A percentile compares a stretch with the other conserved stretches of the same genome.
phyloP scores from a whole-genome alignment of 208 protist species.

The Leishmania guyanensis region DNA sequence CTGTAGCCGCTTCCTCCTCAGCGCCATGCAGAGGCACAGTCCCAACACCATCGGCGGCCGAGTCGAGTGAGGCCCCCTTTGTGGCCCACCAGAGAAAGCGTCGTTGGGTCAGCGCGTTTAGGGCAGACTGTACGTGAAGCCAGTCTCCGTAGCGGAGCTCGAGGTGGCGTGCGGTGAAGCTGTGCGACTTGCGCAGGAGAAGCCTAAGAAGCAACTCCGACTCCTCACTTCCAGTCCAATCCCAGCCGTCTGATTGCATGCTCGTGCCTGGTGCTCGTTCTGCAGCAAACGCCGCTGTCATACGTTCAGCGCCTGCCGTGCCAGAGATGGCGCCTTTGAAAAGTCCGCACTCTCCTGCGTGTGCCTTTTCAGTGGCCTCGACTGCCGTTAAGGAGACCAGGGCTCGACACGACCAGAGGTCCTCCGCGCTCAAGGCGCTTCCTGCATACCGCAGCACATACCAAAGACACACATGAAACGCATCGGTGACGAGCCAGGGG shows the following conservation, averaged over 20 bases:
- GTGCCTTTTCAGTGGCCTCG: background rate
- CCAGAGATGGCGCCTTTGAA: background rate
- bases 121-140: constrained; percentile 47
- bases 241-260: background rate
- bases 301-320: background rate
- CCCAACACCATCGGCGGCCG: background rate
- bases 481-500: constrained; percentile 42
- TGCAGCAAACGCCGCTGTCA: background rate
- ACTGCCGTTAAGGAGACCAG: constrained; percentile 19
- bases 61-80: background rate
- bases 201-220: constrained; percentile 71
- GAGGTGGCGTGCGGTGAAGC: constrained; percentile 45
- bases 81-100: constrained; percentile 26
- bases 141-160: constrained; percentile 57
- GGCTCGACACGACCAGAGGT: constrained; percentile 38
- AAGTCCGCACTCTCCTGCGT: background rate
- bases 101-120: constrained; percentile 27
- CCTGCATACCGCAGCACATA: constrained; percentile 51
- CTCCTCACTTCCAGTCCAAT: constrained; percentile 33
- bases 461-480: constrained; percentile 63
- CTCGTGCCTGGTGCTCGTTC: background rate
- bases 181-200: constrained; percentile 37
- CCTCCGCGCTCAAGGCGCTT: constrained; percentile 28
- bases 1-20: background rate
- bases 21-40: background rate